Percentiles rank a stretch among this genome's conserved stretches.
Conservation (phyloP, 257 asterid genomes). For the Schizonepeta tenuifolia region DNA sequence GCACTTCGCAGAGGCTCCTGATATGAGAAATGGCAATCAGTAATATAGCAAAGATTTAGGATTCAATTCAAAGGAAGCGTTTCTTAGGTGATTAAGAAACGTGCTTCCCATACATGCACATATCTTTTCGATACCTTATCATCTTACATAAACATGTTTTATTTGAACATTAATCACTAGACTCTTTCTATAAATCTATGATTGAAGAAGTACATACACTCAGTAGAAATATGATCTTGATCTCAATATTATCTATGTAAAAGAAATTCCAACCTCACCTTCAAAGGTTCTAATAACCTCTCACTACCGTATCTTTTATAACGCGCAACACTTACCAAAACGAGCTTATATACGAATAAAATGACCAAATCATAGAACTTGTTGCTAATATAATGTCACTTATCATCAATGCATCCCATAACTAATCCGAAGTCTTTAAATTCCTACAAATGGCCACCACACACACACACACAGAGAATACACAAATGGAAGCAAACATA, state of each 20-base stretch:
- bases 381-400: background rate
- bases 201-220: background rate
- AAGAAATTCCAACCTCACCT: too few species aligned
- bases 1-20: conserved; percentile 88
- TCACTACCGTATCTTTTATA: background rate
- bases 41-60: background rate
- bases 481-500: too few species aligned
- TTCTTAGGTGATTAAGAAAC: background rate
- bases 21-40: conserved; percentile 22
- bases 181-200: background rate
- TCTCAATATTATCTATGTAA: background rate
- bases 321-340: background rate
- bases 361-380: background rate
- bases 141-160: background rate
- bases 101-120: background rate
- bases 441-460: too few species aligned
- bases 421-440: background rate
- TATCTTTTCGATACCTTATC: background rate
- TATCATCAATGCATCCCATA: conserved; percentile 13
- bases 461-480: too few species aligned
- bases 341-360: background rate
- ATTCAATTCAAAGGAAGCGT: background rate
- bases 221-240: background rate
- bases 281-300: background rate
- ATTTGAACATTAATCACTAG: conserved; percentile 11